These are phyloP conservation scores for Xylaria venustula DNA, from an alignment of 495 filamentous ascomycete species.

Conservation along the genomic window DNA sequence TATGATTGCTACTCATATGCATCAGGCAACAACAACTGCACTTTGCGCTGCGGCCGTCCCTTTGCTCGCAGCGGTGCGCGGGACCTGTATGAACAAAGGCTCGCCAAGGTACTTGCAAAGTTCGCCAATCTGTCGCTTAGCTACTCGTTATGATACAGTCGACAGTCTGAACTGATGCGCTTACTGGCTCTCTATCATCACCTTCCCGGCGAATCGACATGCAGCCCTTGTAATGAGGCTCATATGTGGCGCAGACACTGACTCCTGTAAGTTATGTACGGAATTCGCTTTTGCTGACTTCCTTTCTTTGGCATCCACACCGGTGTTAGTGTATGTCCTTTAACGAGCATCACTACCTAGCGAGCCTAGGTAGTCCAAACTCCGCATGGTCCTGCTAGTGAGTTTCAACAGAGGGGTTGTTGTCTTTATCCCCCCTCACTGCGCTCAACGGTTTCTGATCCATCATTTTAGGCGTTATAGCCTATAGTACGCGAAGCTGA, in stretches of 20 bases:
- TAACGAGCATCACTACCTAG: too few species aligned
- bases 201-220: not conserved
- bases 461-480: not conserved
- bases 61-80: not conserved
- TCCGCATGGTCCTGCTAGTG: too few species aligned
- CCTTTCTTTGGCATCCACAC: too few species aligned
- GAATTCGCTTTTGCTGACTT: too few species aligned
- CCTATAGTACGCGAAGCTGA: not conserved
- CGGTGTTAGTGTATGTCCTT: too few species aligned
- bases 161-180: not conserved
- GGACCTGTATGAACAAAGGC: not conserved
- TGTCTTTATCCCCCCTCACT: not conserved
- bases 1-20: not conserved
- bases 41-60: not conserved
- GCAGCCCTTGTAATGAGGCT: not conserved
- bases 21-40: not conserved
- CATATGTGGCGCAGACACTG: not conserved
- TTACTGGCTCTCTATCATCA: not conserved
- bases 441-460: not conserved
- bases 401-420: too few species aligned
- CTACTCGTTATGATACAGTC: too few species aligned
- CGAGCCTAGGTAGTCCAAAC: too few species aligned
- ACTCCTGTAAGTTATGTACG: too few species aligned
- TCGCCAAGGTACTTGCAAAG: not conserved
- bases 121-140: not conserved